Evolutionary conservation across 139 green algal species (phyloP), one percentile per base, ranked within the genome.

Genomic region (Nannochloris sp.): DNA sequence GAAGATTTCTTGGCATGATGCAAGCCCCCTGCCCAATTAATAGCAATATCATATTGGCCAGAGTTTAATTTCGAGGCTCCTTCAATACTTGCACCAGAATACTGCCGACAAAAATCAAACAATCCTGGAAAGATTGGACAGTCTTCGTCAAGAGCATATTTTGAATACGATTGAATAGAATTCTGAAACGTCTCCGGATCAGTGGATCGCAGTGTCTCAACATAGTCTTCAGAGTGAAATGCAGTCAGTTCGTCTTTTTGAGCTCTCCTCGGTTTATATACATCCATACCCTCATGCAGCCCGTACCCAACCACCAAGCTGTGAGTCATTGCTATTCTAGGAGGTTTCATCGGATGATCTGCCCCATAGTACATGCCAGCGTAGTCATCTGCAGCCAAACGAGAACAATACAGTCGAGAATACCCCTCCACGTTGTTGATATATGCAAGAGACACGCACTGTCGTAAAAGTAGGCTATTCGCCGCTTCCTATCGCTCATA

Each of bases 301-400:
- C 77, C 89, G 63, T 99, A 99, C n/a, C 72, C 84, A 13, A 97
- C 70, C 11, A 99, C 79, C 5, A 98, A 78, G 55, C 89, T 76
- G 66, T 99, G 90, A 8, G 92, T 92, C 91, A 99, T 97, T 48
- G 80, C 74, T 28, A 99, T 76, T 4, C 93, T 72, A 75, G 93
- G 89, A 17, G 93, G 93, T 78, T 98, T 98, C 93, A 99, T 99
- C 2, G 92, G 93, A 71, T 98, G 93, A 64, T 97, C 95, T 29
- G 85, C 74, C 4, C 88, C 92, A 67, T 96, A 98, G 62, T 98
- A 99, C n/a, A 86, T 83, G 3, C 78, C 78, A 5, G 80, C 73
- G 40, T 90, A 87, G 30, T 91, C 86, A 63, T 68, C 86, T 93
- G 70, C 50, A 50, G 25, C 12, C n/a, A 51, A 30, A 64, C 6